Evolutionary conservation across 176 grass and related monocot species (phyloP).

Genomic region (Triticum aestivum): DNA sequence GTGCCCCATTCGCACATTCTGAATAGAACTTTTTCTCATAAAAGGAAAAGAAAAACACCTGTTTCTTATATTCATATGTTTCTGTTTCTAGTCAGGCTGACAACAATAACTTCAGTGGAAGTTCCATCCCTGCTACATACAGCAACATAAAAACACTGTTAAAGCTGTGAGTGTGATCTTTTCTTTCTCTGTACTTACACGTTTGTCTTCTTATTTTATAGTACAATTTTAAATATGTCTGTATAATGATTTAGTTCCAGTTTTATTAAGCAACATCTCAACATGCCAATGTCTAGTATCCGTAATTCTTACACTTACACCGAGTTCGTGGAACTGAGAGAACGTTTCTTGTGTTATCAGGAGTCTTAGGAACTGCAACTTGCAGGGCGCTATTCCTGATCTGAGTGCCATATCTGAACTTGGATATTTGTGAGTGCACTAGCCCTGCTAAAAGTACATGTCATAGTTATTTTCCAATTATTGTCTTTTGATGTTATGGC

Average conservation of each 20-base stretch:
- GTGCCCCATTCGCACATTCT: constrained; percentile 24
- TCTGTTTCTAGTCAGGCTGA: constrained; percentile 82
- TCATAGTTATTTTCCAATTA: background rate
- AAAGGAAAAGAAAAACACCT: background rate
- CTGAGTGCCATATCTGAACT: constrained; percentile 69
- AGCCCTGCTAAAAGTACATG: constrained; percentile 2
- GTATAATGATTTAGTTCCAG: constrained; percentile 1
- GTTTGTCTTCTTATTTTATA: constrained; percentile 11
- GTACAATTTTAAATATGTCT: background rate
- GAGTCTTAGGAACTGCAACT: constrained; percentile 92
- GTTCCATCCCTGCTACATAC: constrained; percentile 72
- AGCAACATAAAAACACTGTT: constrained; percentile 63
- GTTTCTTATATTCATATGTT: constrained; percentile 36
- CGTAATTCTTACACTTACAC: background rate
- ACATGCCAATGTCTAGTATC: background rate
- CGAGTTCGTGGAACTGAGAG: constrained; percentile 9
- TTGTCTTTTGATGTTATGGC: background rate
- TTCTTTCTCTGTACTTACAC: constrained; percentile 22
- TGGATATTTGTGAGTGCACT: constrained; percentile 75
- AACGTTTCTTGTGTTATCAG: constrained; percentile 57
- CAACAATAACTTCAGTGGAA: constrained; percentile 91
- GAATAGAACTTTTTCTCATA: constrained; percentile 22
- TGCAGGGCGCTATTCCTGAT: constrained; percentile 87
- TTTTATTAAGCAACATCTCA: background rate
- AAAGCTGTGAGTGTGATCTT: constrained; percentile 69